Conservation (phyloP, 352 stramenopile species). For the Globisporangium spinosum region DNA sequence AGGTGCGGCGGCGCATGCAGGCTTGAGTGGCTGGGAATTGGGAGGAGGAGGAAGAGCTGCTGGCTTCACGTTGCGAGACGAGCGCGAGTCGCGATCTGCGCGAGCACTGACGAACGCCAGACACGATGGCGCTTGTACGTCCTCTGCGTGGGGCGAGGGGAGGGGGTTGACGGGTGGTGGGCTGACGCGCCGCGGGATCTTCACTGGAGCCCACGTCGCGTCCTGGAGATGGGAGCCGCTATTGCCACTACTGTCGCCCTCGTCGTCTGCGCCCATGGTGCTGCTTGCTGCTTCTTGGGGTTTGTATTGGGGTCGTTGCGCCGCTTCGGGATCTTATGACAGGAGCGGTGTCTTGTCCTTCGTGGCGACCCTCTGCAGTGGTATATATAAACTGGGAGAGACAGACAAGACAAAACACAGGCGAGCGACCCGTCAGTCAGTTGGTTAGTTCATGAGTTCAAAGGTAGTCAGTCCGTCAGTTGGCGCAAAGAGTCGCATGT, state of each 20-base stretch:
- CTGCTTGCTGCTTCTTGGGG: neutral
- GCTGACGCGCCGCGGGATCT: slow-evolving; percentile 9
- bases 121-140: neutral
- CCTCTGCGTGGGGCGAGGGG: neutral
- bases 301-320: neutral
- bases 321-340: slow-evolving; percentile 19
- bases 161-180: neutral
- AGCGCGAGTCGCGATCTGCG: slow-evolving; percentile 19
- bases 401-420: neutral
- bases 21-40: slow-evolving; percentile 15
- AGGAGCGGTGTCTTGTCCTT: neutral
- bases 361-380: slow-evolving; percentile 1
- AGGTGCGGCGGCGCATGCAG: neutral
- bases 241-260: slow-evolving; percentile 21
- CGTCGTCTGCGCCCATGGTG: slow-evolving; percentile 18
- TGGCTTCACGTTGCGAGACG: slow-evolving; percentile 7
- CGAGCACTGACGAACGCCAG: neutral
- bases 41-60: neutral
- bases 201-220: slow-evolving; percentile 6
- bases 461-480: too few relatives aligned
- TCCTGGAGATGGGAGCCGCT: slow-evolving; percentile 14
- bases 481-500: too few relatives aligned
- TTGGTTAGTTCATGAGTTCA: neutral
- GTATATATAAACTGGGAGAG: slow-evolving; percentile 18
- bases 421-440: neutral